These are phyloP conservation scores for Lentinus polychrous DNA, from an alignment of 1,284 basidiomycete species.

Conservation along the genomic window DNA sequence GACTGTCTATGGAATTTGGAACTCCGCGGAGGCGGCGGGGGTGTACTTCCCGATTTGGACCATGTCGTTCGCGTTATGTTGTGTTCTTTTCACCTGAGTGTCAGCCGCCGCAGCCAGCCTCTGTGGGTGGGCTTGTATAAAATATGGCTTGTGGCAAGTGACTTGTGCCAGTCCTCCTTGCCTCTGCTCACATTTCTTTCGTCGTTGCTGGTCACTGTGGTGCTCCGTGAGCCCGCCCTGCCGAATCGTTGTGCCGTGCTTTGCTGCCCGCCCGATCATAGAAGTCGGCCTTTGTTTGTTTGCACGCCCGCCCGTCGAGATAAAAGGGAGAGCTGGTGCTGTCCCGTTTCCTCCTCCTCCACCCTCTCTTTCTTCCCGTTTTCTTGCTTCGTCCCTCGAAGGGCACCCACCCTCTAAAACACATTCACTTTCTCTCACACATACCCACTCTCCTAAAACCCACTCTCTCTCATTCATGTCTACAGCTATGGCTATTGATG, in stretches of 20 bases:
- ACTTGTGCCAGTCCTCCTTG: not conserved
- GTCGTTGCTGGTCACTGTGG: not conserved
- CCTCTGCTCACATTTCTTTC: not conserved
- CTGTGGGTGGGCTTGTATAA: not conserved
- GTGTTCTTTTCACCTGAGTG: conserved; percentile 1
- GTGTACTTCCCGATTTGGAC: conserved; percentile 1
- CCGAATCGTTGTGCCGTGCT: not conserved
- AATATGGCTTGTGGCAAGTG: not conserved
- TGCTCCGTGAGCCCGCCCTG: not conserved
- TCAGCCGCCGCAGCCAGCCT: not conserved
- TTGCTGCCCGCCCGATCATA: not conserved
- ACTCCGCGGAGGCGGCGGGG: not conserved
- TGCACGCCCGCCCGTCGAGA: not conserved
- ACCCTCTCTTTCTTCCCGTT: conserved; percentile 11
- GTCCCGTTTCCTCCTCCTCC: conserved; percentile 12
- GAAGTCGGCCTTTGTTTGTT: conserved; percentile 1
- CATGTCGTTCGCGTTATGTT: not conserved
- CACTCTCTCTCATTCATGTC: conserved; percentile 15
- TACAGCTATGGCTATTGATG: conserved; percentile 17
- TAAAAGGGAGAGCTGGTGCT: not conserved
- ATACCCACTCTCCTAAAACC: conserved; percentile 10
- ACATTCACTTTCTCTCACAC: conserved; percentile 15
- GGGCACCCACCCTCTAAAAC: conserved; percentile 18
- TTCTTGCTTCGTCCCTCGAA: conserved; percentile 22
- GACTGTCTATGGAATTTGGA: not conserved